Evolutionary conservation across 108 stramenopile genomes (phyloP), one percentile per base, ranked within the genome.

Genomic region (Mediolabrus comicus): DNA sequence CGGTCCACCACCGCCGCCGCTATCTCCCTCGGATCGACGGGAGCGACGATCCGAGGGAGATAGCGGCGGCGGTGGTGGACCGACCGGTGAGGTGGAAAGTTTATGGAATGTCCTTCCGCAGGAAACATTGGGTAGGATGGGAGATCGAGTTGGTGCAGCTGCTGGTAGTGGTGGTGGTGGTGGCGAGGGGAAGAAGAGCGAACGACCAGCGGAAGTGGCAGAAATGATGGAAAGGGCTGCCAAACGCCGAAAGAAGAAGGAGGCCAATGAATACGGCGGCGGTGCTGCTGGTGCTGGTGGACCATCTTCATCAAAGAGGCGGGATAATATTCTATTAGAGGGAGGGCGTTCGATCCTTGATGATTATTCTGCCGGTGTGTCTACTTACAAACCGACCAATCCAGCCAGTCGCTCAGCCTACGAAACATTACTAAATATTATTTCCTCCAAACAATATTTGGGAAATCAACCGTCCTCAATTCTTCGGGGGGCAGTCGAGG

Each of bases 1-100:
- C n/a, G n/a, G 91, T 88, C 54, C 84, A 87, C 27, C 77, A 60
- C 2, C 43, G 46, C n/a, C 39, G 75, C 30, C 62, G 89, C 58
- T 22, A 35, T 34, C 10, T 17, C 59, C 35, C 2, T 33, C 35
- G 19, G 64, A 65, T 34, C 52, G 64, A 33, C 52, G 64, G 2
- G 33, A 30, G 10, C 79, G 91, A 55, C 74, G 83, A 57, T 88
- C 92, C n/a, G 91, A 92, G 32, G 80, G 91, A 30, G 72, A 76
- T 7, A 43, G 53, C 29, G 54, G 77, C 13, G 55, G 90, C 43
- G 49, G 49, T 36, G 69, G 85, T 22, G 67, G 75, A 39, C 86
- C 91, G 12, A 97, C 97, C 13, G 98, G 98, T n/a, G 98, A 98
- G 80, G 97, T 97, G 2, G 98, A 98, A 72, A 79, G 80, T 2